Conservation (phyloP, 441 rosid genomes). For the Pelargonium australe region DNA sequence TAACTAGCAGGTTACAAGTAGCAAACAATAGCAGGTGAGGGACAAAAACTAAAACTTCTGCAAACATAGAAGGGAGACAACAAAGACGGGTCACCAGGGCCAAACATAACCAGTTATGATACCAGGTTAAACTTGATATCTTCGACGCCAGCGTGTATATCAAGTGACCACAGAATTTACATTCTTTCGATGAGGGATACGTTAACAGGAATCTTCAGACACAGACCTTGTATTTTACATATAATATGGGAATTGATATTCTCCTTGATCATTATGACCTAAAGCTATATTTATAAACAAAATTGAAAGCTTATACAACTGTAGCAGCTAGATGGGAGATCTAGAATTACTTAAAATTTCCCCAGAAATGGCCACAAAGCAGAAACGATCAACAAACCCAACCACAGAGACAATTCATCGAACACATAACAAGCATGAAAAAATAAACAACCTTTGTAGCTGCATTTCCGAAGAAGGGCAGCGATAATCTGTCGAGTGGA, state of each 20-base stretch:
- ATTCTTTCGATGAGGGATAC: no score
- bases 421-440: neutral
- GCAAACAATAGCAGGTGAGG: neutral
- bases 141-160: no score
- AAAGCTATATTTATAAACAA: constrained; percentile 39
- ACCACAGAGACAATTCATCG: neutral
- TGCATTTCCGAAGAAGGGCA: constrained; percentile 81
- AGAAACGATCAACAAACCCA: neutral
- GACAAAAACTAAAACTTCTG: neutral
- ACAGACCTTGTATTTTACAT: neutral
- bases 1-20: neutral
- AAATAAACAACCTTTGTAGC: constrained; percentile 27
- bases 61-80: no score
- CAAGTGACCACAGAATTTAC: no score
- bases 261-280: neutral
- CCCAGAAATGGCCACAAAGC: neutral
- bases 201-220: no score
- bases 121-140: no score
- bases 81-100: no score
- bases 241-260: neutral
- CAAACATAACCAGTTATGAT: no score
- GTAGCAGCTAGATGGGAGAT: no score
- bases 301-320: no score
- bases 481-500: constrained; percentile 81
- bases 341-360: no score